Percentiles rank a stretch among this genome's conserved stretches.
Conservation (phyloP, 2,329 filamentous ascomycete genomes). For the Calonectria fujianensis region DNA sequence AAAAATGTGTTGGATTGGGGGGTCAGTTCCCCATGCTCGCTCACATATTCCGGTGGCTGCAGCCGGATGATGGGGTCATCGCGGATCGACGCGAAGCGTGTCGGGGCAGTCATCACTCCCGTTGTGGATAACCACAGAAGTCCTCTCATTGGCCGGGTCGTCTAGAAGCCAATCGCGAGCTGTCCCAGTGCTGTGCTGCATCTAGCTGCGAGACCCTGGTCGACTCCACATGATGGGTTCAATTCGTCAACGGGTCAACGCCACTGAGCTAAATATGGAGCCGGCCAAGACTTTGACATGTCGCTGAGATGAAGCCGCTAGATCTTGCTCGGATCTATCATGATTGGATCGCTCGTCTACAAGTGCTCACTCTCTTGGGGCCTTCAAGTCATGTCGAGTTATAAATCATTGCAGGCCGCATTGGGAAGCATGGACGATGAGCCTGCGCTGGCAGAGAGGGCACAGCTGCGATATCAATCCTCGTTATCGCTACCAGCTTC, state of each 20-base stretch:
- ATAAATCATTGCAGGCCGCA: constrained; percentile 21
- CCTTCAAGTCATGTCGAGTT: background rate
- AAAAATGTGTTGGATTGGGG: background rate
- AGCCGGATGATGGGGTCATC: constrained; percentile 10
- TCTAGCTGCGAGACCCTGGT: constrained; percentile 21
- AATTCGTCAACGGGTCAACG: background rate
- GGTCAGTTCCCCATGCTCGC: background rate
- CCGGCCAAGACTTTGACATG: constrained; percentile 3
- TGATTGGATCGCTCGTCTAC: constrained; percentile 40
- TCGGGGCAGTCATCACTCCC: constrained; percentile 6
- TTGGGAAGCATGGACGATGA: background rate
- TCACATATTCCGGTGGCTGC: background rate
- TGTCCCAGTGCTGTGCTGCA: constrained; percentile 5
- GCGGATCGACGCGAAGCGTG: constrained; percentile 15
- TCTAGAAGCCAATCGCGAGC: constrained; percentile 43
- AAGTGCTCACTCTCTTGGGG: constrained; percentile 1
- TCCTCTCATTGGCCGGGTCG: constrained; percentile 41
- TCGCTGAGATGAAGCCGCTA: constrained; percentile 11
- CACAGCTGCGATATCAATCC: background rate
- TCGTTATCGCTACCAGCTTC: background rate
- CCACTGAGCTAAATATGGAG: constrained; percentile 5
- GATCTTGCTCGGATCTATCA: background rate
- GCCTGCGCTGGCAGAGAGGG: background rate
- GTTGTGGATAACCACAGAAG: constrained; percentile 10
- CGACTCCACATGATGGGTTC: constrained; percentile 26